Percentiles rank a stretch among this genome's conserved stretches.
Conservation (phyloP, 192 early-diverging fungal genomes). For the Rhizophagus prolifer region DNA sequence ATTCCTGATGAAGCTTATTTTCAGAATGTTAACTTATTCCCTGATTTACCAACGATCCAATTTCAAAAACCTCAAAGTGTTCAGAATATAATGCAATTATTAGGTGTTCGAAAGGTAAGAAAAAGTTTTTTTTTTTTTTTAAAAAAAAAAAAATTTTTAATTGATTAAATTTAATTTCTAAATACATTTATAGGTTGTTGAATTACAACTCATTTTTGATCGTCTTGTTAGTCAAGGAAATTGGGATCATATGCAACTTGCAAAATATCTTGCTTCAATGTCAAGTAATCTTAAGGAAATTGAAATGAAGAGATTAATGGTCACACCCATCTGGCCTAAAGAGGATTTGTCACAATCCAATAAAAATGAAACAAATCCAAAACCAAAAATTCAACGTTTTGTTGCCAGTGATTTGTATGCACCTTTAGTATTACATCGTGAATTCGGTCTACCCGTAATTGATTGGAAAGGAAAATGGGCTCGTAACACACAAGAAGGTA, state of each 20-base stretch:
- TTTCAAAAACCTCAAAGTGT: constrained; percentile 48
- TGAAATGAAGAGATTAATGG: constrained; percentile 62
- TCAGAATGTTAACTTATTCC: constrained; percentile 77
- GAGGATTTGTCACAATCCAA: constrained; percentile 39
- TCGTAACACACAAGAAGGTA: constrained; percentile 33
- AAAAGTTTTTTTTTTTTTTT: not conserved
- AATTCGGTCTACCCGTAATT: constrained; percentile 65
- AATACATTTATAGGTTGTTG: constrained; percentile 58
- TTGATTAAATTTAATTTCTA: no score
- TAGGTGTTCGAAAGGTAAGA: constrained; percentile 78
- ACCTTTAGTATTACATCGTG: constrained; percentile 57
- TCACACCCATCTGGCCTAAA: constrained; percentile 68
- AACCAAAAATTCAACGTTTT: constrained; percentile 40
- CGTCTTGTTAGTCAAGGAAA: constrained; percentile 68
- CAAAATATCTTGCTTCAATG: constrained; percentile 75
- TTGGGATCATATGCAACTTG: constrained; percentile 82
- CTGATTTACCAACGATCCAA: constrained; percentile 73
- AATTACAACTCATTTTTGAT: constrained; percentile 82
- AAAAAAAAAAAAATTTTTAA: no score
- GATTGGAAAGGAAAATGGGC: constrained; percentile 62
- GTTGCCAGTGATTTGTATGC: constrained; percentile 66
- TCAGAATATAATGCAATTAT: constrained; percentile 55
- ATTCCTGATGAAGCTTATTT: constrained; percentile 75
- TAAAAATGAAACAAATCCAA: no score
- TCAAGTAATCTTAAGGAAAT: constrained; percentile 52